Percentiles rank a stretch among this genome's conserved stretches.
Evolutionary conservation across 1,139 yeast genomes (phyloP).

Genomic region (Sugiyamaella novakii): DNA sequence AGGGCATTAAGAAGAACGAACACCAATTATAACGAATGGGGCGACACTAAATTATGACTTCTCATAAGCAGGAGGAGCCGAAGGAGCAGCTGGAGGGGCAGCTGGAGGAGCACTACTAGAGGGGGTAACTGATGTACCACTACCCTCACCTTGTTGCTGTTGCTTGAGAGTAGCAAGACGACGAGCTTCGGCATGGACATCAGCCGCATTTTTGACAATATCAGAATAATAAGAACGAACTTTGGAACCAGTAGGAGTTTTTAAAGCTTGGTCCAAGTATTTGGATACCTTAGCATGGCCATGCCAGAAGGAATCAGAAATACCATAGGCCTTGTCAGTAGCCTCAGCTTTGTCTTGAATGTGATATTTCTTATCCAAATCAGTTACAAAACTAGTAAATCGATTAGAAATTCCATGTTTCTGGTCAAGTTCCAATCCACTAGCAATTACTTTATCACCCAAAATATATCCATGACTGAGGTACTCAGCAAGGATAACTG

Average conservation of each 20-base stretch:
- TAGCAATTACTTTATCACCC: constrained; percentile 62
- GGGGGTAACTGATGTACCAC: constrained; percentile 14
- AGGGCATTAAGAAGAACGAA: not conserved
- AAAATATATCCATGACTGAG: constrained; percentile 70
- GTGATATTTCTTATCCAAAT: constrained; percentile 62
- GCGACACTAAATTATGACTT: too few relatives aligned
- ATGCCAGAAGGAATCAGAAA: constrained; percentile 42
- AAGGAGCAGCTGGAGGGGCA: constrained; percentile 11
- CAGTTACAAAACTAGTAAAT: constrained; percentile 58
- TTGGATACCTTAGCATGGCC: constrained; percentile 46
- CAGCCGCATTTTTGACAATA: constrained; percentile 58
- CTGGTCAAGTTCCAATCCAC: constrained; percentile 59
- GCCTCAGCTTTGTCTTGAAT: constrained; percentile 55
- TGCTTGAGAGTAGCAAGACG: constrained; percentile 65
- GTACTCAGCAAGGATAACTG: constrained; percentile 74
- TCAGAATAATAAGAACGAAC: constrained; percentile 55
- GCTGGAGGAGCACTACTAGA: constrained; percentile 13
- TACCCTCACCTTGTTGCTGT: constrained; percentile 24
- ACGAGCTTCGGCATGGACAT: constrained; percentile 72
- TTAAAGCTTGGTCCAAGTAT: constrained; percentile 54
- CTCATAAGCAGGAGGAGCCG: constrained; percentile 21
- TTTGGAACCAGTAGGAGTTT: constrained; percentile 51
- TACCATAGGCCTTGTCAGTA: constrained; percentile 47
- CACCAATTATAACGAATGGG: too few relatives aligned
- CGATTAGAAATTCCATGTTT: constrained; percentile 61